These are phyloP conservation scores for Monilinia vaccinii-corymbosi DNA, from an alignment of 2,329 filamentous ascomycete genomes.

Conservation along the genomic window DNA sequence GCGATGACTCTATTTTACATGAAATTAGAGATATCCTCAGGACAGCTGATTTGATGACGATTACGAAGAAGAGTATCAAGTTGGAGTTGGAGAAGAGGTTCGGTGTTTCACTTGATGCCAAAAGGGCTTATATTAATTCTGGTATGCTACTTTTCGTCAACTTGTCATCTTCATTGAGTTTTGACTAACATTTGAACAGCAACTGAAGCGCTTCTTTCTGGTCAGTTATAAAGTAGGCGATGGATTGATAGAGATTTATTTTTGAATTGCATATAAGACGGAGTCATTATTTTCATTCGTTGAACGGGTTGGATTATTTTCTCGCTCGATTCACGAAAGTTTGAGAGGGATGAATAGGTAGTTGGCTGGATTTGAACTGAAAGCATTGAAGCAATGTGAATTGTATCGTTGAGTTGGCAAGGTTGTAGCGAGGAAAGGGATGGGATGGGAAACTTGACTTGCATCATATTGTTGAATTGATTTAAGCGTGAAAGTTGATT, in stretches of 20 bases:
- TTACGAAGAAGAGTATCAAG: constrained; percentile 99
- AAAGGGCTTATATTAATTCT: constrained; percentile 88
- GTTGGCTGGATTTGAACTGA: neutral
- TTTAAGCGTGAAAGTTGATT: neutral
- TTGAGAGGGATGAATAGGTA: neutral
- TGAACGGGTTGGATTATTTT: neutral
- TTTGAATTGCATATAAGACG: constrained; percentile 3
- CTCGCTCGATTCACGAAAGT: neutral
- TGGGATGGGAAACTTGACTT: neutral
- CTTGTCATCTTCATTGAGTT: neutral
- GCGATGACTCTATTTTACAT: constrained; percentile 79
- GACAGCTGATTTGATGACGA: constrained; percentile 90
- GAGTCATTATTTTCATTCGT: neutral
- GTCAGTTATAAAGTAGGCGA: constrained; percentile 48
- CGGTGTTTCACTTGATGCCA: constrained; percentile 73
- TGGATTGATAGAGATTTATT: neutral
- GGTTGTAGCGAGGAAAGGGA: neutral
- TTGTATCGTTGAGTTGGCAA: neutral
- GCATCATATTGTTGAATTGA: neutral
- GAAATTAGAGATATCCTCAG: constrained; percentile 92
- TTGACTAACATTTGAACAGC: constrained; percentile 35
- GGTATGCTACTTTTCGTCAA: constrained; percentile 44
- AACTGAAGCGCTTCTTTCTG: constrained; percentile 70
- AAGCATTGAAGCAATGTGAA: constrained; percentile 2
- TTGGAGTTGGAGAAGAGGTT: constrained; percentile 85